Base-by-base conservation (phyloP, 2,329 filamentous ascomycete genomes). In the Neocatenulostroma microsporum region DNA sequence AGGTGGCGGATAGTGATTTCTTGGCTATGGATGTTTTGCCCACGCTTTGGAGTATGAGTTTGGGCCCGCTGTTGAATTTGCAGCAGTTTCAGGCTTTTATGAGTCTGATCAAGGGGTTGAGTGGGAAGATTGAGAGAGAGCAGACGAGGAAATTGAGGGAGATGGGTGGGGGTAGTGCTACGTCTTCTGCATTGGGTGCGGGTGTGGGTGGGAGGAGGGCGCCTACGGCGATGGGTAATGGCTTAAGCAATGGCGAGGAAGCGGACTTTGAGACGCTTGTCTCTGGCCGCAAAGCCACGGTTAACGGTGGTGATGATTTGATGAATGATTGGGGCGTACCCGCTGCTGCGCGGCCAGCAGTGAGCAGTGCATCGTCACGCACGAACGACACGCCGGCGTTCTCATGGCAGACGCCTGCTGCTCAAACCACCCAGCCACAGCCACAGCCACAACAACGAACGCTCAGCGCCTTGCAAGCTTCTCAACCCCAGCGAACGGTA, bases 11-110 rank as follows among this genome's bases (percentile, higher is more conserved):
- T 55, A 76, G 81, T 2, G 91, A 95, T 29, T 96, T 94, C 55
- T 76, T 95, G 15, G 91, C 91, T 10, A 79, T 91, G 66, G 89
- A 96, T 38, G 78, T 94, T 12, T 67, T 98, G 9, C 91, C 91
- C 0, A 76, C 93, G 8, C 67, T 98, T 2, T 98, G 91, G 91
- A 77, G 66, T 46, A 95, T 96, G 76, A 86, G 82, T 53, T 69
- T 98, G 3, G 91, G 91, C 0, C 91, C 91, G 1, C 66, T 98
- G 20, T 75, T 98, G 4, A 82, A 94, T 51, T 70, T 96, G 6
- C 73, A 81, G 41, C 89, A 72, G 57, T 98, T 98, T 56, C 82
- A 87, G 56, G 69, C 75, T 0, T 96, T 93, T 59, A 95, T 96
- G 86, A 69, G 78, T 4, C 70, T 94, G 30, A 93, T 96, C 61